phyloP scores from a whole-genome alignment of 805 yeast genomes.

The Ogataea sp. region DNA sequence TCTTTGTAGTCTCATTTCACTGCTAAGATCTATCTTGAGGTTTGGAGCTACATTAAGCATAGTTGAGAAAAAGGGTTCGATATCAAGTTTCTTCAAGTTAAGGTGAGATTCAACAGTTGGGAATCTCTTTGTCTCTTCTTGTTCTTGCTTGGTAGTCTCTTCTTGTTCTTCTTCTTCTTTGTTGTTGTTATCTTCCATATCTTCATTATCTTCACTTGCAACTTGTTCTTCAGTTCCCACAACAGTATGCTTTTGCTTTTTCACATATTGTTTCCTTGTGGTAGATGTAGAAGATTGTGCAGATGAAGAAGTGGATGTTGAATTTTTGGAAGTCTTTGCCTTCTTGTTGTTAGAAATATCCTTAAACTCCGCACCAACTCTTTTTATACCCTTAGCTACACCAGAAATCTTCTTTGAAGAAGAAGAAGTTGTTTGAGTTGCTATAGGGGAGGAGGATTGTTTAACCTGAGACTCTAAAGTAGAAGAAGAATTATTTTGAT shows the following conservation, averaged over 20 bases:
- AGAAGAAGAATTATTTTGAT: neutral
- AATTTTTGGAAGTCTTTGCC: neutral
- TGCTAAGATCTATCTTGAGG: constrained; percentile 12
- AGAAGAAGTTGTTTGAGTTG: neutral
- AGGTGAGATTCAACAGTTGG: neutral
- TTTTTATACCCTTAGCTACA: neutral
- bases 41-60: constrained; percentile 13
- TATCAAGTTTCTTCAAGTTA: constrained; percentile 6
- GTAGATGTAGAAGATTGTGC: too few species aligned
- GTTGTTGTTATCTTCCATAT: neutral
- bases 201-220: neutral
- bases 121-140: neutral
- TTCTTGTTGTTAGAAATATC: neutral
- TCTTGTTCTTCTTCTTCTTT: neutral
- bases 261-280: neutral
- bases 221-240: neutral
- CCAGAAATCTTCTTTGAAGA: neutral
- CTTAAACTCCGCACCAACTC: neutral
- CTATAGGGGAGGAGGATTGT: neutral
- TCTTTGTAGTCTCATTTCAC: constrained; percentile 23
- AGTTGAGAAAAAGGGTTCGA: constrained; percentile 16
- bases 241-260: neutral
- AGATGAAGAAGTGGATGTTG: too few species aligned
- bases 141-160: too few species aligned
- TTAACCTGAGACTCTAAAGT: neutral